Conservation (phyloP, 2,329 filamentous ascomycete genomes). For the Camillea tinctor region DNA sequence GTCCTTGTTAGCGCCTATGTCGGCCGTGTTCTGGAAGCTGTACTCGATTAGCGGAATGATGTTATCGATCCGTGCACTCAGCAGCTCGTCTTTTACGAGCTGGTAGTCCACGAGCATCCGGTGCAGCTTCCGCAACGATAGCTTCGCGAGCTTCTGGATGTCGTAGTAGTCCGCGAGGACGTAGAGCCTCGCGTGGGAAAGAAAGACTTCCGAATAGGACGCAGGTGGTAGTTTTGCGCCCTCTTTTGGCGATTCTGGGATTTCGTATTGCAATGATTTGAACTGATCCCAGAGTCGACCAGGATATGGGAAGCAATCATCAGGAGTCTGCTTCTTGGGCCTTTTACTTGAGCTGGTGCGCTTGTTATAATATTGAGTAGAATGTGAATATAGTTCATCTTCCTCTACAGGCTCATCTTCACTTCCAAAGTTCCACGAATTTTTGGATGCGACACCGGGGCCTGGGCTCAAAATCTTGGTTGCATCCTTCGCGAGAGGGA, state of each 20-base stretch:
- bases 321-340: too few species aligned
- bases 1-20: constrained; percentile 7
- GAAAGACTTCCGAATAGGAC: constrained; percentile 30
- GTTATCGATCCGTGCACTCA: constrained; percentile 23
- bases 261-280: neutral
- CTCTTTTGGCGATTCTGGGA: neutral
- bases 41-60: constrained; percentile 36
- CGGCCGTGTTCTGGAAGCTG: constrained; percentile 33
- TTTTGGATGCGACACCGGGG: too few species aligned
- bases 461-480: too few species aligned
- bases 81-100: constrained; percentile 35
- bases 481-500: neutral
- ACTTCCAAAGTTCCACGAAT: too few species aligned
- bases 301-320: too few species aligned
- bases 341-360: too few species aligned
- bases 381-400: too few species aligned
- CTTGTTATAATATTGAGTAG: too few species aligned
- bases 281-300: neutral
- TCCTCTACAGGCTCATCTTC: too few species aligned
- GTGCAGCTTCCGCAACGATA: constrained; percentile 35
- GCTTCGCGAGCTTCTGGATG: constrained; percentile 30
- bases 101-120: constrained; percentile 26
- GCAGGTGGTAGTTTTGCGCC: neutral
- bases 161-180: constrained; percentile 40
- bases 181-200: constrained; percentile 40